Base-by-base conservation (phyloP, 2,329 filamentous ascomycete genomes). In the Claviceps sp. region DNA sequence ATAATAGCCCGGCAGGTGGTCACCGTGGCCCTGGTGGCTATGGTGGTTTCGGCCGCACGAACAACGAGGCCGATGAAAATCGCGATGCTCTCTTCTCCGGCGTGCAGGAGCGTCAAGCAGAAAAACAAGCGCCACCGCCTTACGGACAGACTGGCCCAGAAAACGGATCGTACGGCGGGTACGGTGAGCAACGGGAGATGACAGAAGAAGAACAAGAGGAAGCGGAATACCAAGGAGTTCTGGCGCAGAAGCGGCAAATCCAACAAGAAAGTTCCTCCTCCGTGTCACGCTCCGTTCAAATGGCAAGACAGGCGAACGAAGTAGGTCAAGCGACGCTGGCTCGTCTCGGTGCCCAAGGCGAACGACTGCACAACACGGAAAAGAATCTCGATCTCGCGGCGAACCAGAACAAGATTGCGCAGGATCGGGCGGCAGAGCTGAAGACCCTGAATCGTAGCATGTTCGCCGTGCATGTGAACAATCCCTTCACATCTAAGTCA, bases 381-480 rank as follows among this genome's bases (percentile, higher is more conserved):
- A 81, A 80, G 67, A 89, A 91, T 61, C 75, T 96, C 53, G 88
- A 95, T 60, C 74, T 87, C 57, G 85, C 89, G 4, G 71, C 79
- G n/a, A 84, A 84, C 56, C 83, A 89, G 64, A 87, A 87, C 60
- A 80, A 81, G 53, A 72, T 86, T 54, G 87, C 87, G 0, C 83
- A 89, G 59, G 87, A 90, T 58, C 86, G 87, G 60, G 85, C 89
- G 1, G 80, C 82, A 47, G 89, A 95, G 63, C 73, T 96, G 40
- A 91, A 91, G 71, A 87, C 80, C 1, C 73, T 94, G 48, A 95
- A 96, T 68, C 76, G 85, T 56, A 89, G 84, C 71, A 95, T 96
- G 89, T 95, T 95, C 62, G 86, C 87, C 5, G 79, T 90, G 22
- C 85, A 89, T 61, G 83, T 90, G 26, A 74, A 75, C 50, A 89